These are phyloP conservation scores for Agaricus blazei DNA, from an alignment of 768 basidiomycete species.

Conservation along the genomic window DNA sequence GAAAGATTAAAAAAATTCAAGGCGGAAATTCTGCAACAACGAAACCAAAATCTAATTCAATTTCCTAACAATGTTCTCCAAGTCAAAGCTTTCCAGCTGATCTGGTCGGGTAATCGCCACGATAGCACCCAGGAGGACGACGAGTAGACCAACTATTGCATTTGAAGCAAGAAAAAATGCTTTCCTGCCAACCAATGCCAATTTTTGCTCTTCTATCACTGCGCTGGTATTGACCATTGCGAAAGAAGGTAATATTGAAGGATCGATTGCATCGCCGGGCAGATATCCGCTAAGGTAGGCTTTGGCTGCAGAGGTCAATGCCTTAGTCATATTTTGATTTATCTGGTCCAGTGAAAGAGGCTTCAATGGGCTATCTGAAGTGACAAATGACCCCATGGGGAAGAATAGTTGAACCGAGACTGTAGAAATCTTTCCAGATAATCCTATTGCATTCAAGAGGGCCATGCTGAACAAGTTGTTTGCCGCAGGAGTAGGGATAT, in stretches of 20 bases:
- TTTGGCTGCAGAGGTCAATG: neutral
- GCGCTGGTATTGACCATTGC: neutral
- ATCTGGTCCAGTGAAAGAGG: neutral
- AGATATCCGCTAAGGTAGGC: neutral
- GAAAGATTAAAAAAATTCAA: too few relatives aligned
- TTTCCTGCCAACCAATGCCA: neutral
- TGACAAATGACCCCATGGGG: too few relatives aligned
- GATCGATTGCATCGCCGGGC: neutral
- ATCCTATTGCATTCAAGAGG: neutral
- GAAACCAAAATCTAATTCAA: too few relatives aligned
- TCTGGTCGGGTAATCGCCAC: neutral
- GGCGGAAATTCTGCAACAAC: too few relatives aligned
- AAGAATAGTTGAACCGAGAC: too few relatives aligned
- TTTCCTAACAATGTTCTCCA: constrained; percentile 1
- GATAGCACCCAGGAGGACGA: neutral
- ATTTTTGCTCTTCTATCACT: neutral
- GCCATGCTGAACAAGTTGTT: neutral
- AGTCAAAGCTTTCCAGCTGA: neutral
- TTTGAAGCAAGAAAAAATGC: neutral
- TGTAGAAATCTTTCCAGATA: too few relatives aligned
- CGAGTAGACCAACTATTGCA: neutral
- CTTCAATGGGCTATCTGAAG: too few relatives aligned
- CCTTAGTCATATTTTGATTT: constrained; percentile 1
- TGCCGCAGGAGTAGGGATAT: neutral
- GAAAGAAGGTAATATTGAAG: neutral